These are phyloP conservation scores for Babesia bigemina DNA, from an alignment of 169 alveolate species.

Conservation along the genomic window DNA sequence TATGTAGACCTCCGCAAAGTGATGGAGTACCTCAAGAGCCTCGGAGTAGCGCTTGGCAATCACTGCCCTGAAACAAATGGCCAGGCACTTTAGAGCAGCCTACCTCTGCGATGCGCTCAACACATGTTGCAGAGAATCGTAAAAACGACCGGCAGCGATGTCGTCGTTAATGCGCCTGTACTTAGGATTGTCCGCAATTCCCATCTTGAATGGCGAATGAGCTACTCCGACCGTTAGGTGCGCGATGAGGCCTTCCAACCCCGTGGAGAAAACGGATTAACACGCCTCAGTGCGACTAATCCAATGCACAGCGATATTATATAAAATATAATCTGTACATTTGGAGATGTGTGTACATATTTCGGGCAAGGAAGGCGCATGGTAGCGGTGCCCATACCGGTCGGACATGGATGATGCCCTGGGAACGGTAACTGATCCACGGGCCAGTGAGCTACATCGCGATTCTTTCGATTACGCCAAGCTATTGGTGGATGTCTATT, in stretches of 20 bases:
- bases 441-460: no score
- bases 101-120: conserved; percentile 53
- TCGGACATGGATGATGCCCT: neutral
- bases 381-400: no score
- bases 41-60: conserved; percentile 52
- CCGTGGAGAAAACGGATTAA: neutral
- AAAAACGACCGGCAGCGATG: conserved; percentile 54
- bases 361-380: neutral
- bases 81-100: neutral
- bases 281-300: no score
- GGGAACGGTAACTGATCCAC: no score
- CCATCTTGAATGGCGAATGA: conserved; percentile 28
- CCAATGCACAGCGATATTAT: no score
- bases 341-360: neutral
- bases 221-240: neutral
- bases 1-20: conserved; percentile 44
- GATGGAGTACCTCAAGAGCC: conserved; percentile 39
- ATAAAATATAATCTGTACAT: neutral
- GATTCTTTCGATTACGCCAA: no score
- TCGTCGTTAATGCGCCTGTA: conserved; percentile 52
- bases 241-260: neutral
- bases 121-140: conserved; percentile 71
- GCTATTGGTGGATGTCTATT: no score
- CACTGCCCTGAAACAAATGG: neutral
- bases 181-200: conserved; percentile 21